Evolutionary conservation across 768 basidiomycete species (phyloP).

Genomic region (Leccinum variicolor): DNA sequence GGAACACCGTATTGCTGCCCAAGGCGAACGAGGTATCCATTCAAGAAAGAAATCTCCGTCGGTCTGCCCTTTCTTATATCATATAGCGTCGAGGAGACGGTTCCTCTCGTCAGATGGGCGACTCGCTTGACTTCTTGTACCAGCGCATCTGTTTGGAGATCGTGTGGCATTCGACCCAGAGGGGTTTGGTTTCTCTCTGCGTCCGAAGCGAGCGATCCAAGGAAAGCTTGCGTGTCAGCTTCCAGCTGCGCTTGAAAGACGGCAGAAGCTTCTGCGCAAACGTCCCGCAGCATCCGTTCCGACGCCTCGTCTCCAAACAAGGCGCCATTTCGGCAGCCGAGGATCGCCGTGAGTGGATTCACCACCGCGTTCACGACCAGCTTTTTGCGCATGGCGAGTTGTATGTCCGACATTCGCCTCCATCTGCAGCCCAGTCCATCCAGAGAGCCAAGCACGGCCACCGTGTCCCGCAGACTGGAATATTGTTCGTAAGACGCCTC

Average conservation of each 20-base stretch:
- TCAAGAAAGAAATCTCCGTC: constrained; percentile 82
- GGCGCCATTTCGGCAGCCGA: constrained; percentile 78
- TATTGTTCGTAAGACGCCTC: constrained; percentile 44
- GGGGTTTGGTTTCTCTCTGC: constrained; percentile 23
- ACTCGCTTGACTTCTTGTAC: constrained; percentile 57
- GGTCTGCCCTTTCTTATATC: constrained; percentile 59
- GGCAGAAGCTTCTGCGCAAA: constrained; percentile 71
- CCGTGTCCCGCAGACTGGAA: constrained; percentile 61
- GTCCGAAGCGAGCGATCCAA: constrained; percentile 23
- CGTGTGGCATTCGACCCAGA: constrained; percentile 42
- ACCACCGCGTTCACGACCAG: constrained; percentile 78
- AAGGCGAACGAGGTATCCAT: constrained; percentile 71
- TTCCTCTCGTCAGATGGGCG: constrained; percentile 52
- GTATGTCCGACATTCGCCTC: constrained; percentile 62
- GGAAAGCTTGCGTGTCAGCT: constrained; percentile 33
- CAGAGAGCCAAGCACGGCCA: constrained; percentile 58
- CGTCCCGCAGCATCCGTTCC: constrained; percentile 39
- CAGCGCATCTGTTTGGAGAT: constrained; percentile 45
- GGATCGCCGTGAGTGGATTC: constrained; percentile 82
- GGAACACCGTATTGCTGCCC: constrained; percentile 54
- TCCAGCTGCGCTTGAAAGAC: constrained; percentile 55
- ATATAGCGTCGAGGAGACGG: constrained; percentile 78
- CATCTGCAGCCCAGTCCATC: constrained; percentile 58
- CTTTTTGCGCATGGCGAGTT: constrained; percentile 72
- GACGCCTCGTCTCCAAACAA: constrained; percentile 49